Evolutionary conservation across 169 alveolate genomes (phyloP).

Genomic region (Plasmodium sp.): DNA sequence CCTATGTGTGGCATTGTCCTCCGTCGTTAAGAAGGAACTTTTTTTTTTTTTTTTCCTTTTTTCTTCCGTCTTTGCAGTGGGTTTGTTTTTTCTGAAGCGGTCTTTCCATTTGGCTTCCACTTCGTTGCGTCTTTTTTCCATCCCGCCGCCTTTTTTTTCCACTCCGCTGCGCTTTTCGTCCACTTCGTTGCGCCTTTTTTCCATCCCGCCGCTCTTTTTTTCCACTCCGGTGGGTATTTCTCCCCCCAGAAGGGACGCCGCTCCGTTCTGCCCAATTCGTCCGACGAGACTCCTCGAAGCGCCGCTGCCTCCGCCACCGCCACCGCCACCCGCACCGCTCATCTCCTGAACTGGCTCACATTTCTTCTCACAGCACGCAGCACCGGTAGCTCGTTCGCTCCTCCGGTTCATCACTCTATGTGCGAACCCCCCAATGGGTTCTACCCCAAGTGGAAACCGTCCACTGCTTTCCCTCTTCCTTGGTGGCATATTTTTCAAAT

Average conservation of each 20-base stretch:
- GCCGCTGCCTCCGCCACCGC: background rate
- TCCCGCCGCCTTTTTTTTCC: too few species aligned
- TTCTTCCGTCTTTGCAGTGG: background rate
- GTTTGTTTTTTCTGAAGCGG: background rate
- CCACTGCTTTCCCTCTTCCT: background rate
- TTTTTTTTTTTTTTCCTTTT: background rate
- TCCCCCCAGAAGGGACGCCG: background rate
- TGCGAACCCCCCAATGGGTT: background rate
- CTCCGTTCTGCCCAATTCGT: background rate
- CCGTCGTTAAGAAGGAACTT: background rate
- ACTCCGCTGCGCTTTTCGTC: too few species aligned
- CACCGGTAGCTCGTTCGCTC: background rate
- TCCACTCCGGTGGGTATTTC: background rate
- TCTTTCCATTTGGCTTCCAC: background rate
- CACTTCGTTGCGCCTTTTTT: too few species aligned
- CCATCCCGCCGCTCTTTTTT: background rate
- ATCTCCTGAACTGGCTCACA: background rate
- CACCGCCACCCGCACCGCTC: background rate
- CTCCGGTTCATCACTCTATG: background rate
- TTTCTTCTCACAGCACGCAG: background rate
- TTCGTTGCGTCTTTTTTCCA: too few species aligned
- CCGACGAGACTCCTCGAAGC: background rate
- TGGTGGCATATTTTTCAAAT: background rate
- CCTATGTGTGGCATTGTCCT: background rate
- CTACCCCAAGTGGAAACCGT: background rate